phyloP scores from a whole-genome alignment of 371 early-diverging fungal genomes.

The Mucor velutinosus region DNA sequence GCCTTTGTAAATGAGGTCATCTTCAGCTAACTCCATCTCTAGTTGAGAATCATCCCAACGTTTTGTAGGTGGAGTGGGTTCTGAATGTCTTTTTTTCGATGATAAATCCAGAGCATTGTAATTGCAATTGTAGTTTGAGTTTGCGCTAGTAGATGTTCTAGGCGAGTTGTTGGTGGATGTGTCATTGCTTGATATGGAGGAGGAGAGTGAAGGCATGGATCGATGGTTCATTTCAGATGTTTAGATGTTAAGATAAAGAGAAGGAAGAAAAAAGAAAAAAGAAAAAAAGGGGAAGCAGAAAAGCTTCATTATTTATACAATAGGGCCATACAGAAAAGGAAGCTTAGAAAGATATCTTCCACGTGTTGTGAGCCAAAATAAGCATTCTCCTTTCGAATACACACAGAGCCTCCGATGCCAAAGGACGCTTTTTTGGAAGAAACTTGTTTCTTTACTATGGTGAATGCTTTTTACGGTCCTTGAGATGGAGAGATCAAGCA shows the following conservation, averaged over 20 bases:
- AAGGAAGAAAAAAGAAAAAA: neutral
- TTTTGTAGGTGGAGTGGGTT: slow-evolving; percentile 10
- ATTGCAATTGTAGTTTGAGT: neutral
- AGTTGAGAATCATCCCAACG: slow-evolving; percentile 37
- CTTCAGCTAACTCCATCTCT: slow-evolving; percentile 33
- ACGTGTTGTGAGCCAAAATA: neutral
- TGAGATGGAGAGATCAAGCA: no score
- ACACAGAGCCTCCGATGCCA: neutral
- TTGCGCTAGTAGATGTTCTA: slow-evolving; percentile 5
- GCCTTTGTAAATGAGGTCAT: slow-evolving; percentile 27
- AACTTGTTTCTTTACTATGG: no score
- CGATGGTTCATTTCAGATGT: slow-evolving; percentile 8
- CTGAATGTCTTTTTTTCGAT: slow-evolving; percentile 14
- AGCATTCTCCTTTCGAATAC: neutral
- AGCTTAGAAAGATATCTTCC: neutral
- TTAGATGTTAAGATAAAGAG: neutral
- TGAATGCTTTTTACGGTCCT: no score
- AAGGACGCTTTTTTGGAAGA: no score
- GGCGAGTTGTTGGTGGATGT: slow-evolving; percentile 6
- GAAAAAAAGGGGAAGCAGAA: slow-evolving; percentile 2
- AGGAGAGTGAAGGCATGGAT: slow-evolving; percentile 19
- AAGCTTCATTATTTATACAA: neutral
- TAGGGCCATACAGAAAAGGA: neutral
- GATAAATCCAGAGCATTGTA: neutral
- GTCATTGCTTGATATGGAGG: slow-evolving; percentile 15